These are phyloP conservation scores for Podila epicladia DNA, from an alignment of 192 early-diverging fungal species.

Conservation along the genomic window DNA sequence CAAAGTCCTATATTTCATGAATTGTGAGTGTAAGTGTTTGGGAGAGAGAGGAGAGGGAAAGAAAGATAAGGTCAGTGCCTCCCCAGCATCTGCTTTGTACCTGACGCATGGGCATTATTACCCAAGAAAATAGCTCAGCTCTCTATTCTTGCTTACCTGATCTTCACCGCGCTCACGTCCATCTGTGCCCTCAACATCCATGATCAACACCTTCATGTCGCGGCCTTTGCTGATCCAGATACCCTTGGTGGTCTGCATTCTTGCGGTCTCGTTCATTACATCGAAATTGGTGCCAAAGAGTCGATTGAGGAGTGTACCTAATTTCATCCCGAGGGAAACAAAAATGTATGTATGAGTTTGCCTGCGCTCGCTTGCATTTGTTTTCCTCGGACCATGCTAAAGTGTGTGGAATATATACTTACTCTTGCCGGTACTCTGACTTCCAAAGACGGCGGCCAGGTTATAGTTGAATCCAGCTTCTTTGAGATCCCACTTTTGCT, in stretches of 20 bases:
- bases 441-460: conserved; percentile 98
- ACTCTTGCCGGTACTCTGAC: conserved; percentile 98
- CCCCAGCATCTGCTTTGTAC: too few species aligned
- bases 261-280: conserved; percentile 89
- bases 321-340: not conserved
- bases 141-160: conserved; percentile 59
- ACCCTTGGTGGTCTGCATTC: conserved; percentile 96
- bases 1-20: conserved; percentile 77
- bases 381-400: not conserved
- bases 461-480: conserved; percentile 96
- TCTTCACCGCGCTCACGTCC: conserved; percentile 98
- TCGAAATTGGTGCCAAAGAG: conserved; percentile 97
- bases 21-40: too few species aligned
- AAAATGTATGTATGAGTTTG: not conserved
- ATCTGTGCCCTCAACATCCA: conserved; percentile 99
- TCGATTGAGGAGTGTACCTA: conserved; percentile 93
- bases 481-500: conserved; percentile 79
- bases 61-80: too few species aligned
- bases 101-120: too few species aligned
- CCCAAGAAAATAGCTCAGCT: not conserved
- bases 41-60: too few species aligned
- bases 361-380: not conserved
- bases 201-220: conserved; percentile 84
- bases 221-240: conserved; percentile 95
- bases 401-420: conserved; percentile 23